Base-by-base conservation (phyloP, 2,329 filamentous ascomycete species). In the Xylariaceae sp. region DNA sequence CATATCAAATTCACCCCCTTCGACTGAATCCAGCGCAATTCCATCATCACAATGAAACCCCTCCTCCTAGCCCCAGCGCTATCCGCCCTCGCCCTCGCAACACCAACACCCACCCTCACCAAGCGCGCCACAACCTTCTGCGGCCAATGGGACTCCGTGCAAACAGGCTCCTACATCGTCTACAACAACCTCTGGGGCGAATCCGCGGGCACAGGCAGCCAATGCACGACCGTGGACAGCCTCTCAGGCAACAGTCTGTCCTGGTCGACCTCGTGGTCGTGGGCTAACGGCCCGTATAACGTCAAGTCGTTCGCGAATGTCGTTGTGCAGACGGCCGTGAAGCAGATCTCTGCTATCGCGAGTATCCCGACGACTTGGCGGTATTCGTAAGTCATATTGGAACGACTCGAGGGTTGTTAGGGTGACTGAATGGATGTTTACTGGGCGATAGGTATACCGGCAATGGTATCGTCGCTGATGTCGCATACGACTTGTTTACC, bases 401-500 rank as follows among this genome's bases (percentile, higher is more conserved):
- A 17, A 17, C n/a, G n/a, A n/a, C n/a, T n/a, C n/a, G n/a, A n/a
- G n/a, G n/a, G n/a, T n/a, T n/a, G n/a, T n/a, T n/a, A 17, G 34
- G 35, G 34, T 37, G 48, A 57, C 39, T 35, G 11, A 48, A 39
- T 4, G n/a, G n/a, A n/a, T n/a, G n/a, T n/a, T n/a, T n/a, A n/a
- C n/a, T n/a, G n/a, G n/a, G n/a, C n/a, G n/a, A 49, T 44, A 70
- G 78, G 51, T 82, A 85, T 72, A 76, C 75, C 8, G 81, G 80
- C 62, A 74, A 69, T 55, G 65, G 68, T 61, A 69, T 84, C 49
- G 74, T 83, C 47, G 80, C 81, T 51, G 76, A 86, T 67, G 83
- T 87, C 7, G 75, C 82, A 30, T 86, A 85, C 68, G 82, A 86
- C 68, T 68, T 86, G 49, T 86, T 85, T 73, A 81, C 82, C 15